phyloP scores from a whole-genome alignment of 306 rosid genomes.

The peach (Prunus persica) region DNA sequence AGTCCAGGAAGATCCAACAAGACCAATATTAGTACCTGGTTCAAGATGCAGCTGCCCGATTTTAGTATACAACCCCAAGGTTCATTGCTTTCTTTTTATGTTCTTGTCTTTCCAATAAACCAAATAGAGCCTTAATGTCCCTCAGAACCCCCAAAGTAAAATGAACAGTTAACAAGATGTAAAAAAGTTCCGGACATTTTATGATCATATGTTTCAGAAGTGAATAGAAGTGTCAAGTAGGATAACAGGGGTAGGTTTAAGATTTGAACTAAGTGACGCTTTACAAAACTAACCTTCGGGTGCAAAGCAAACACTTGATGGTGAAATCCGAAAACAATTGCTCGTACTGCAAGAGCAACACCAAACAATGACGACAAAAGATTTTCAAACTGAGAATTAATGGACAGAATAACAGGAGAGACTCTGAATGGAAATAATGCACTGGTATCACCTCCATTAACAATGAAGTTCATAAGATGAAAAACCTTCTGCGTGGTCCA shows the following conservation, averaged over 20 bases:
- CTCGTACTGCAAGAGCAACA: constrained; percentile 63
- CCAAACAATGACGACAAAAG: background rate
- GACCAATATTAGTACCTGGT: constrained; percentile 63
- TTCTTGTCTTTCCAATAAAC: background rate
- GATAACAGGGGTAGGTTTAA: background rate
- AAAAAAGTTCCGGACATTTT: background rate
- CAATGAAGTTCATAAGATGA: constrained; percentile 93
- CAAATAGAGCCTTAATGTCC: background rate
- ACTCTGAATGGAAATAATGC: constrained; percentile 1
- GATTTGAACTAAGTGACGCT: background rate
- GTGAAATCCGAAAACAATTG: constrained; percentile 89
- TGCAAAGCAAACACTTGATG: constrained; percentile 59
- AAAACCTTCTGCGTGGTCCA: constrained; percentile 98
- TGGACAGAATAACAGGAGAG: background rate
- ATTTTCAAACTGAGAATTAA: background rate
- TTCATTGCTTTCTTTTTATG: background rate
- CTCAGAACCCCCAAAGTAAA: background rate
- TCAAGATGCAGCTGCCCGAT: constrained; percentile 26
- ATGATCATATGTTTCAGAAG: background rate
- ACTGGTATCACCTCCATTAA: constrained; percentile 66
- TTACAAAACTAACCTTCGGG: constrained; percentile 56
- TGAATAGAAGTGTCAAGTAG: background rate
- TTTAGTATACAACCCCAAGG: constrained; percentile 26
- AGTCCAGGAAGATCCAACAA: constrained; percentile 85
- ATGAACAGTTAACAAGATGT: background rate